Evolutionary conservation across 177 flowering plant species (phyloP).

Genomic region (Telopea speciosissima): DNA sequence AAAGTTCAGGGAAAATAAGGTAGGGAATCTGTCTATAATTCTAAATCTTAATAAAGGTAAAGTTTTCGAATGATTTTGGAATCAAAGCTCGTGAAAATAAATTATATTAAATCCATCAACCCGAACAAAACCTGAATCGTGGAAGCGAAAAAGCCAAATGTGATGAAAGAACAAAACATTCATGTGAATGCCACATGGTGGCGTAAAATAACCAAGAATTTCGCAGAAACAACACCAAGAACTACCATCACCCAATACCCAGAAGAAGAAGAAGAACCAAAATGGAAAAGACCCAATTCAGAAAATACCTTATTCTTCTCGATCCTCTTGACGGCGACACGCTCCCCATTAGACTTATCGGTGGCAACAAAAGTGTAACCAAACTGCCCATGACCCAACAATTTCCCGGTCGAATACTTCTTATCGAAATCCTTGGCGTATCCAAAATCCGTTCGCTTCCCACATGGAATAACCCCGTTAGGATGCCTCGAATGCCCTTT

Average conservation of each 20-base stretch:
- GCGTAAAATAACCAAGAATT: background rate
- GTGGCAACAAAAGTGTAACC: constrained; percentile 94
- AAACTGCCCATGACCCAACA: constrained; percentile 96
- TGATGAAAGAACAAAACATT: background rate
- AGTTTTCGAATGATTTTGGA: background rate
- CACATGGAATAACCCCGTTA: constrained; percentile 53
- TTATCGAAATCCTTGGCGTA: constrained; percentile 70
- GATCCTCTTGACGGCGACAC: constrained; percentile 92
- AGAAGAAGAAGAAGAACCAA: background rate
- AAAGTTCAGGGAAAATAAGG: background rate
- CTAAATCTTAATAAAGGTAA: constrained; percentile 1
- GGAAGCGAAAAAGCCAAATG: background rate
- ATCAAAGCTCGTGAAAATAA: constrained; percentile 1
- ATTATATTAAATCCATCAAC: background rate
- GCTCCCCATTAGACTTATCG: constrained; percentile 74
- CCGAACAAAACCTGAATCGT: background rate
- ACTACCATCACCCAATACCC: background rate
- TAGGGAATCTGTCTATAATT: background rate
- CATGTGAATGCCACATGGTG: background rate
- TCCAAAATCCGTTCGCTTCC: constrained; percentile 91
- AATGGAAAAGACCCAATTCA: background rate
- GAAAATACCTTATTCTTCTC: constrained; percentile 82
- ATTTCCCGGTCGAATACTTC: constrained; percentile 67
- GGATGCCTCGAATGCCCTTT: constrained; percentile 23
- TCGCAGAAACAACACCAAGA: background rate